Base-by-base conservation (phyloP, 2,329 filamentous ascomycete species). In the Cryphonectria nitschkei region DNA sequence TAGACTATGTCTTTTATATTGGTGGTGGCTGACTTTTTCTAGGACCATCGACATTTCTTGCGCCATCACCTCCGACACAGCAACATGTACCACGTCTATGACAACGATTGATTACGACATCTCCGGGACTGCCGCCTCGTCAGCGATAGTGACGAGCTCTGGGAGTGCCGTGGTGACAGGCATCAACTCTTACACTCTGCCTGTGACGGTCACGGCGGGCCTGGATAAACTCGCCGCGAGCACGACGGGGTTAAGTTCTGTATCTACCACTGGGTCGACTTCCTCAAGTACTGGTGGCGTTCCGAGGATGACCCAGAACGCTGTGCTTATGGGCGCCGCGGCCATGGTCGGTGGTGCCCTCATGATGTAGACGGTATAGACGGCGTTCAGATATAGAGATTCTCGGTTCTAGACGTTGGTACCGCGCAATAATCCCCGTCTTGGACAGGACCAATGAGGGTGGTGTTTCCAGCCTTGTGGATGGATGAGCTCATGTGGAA, bases 191-290 rank as follows among this genome's bases (percentile, higher is more conserved):
- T 69, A 68, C 54, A 72, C 77, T 54, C 43, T 74, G 16, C 76
- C 80, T 69, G 77, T 83, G 34, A 81, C 80, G 46, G 73, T 83
- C 67, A 82, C 81, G 26, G 80, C 79, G 22, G 82, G 82, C 4
- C 68, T 77, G 46, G 78, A 82, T 66, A 82, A 81, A 75, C 75
- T 83, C 29, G 69, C 76, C 32, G 68, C 69, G 60, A 68, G 41
- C 65, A 39, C 62, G 11, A 68, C 37, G 29, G 52, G n/a, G 3
- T 29, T n/a, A 16, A n/a, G 5, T 50, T 50, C 46, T 50, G 46
- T 5, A n/a, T 50, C 46, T 19, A 16, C 22, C 9, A 14, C 52
- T 11, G 52, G 52, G 26, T 58, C 54, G 11, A 58, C 54, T 16
- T 58, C 54, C 26, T 58, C 70, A 19, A 67, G 66, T 43, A 75